phyloP scores from a whole-genome alignment of 768 basidiomycete species.

The Calocera viscosa region DNA sequence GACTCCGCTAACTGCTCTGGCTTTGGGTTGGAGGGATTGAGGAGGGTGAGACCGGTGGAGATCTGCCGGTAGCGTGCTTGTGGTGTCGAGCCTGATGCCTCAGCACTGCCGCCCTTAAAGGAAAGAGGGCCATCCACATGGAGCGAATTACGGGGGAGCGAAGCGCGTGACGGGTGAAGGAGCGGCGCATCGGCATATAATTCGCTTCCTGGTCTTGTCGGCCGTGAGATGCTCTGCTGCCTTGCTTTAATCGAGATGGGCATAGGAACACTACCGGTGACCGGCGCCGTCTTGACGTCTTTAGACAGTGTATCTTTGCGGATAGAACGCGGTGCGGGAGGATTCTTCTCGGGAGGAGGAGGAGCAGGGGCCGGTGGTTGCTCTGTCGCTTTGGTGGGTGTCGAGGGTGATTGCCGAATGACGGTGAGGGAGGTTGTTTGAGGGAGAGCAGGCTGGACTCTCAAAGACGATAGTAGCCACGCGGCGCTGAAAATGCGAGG shows the following conservation, averaged over 20 bases:
- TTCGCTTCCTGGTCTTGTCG: neutral
- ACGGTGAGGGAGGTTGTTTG: neutral
- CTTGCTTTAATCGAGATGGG: slow-evolving; percentile 1
- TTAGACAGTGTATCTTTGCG: neutral
- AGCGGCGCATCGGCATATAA: neutral
- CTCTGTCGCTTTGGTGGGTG: neutral
- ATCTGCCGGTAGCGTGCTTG: neutral
- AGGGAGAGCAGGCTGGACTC: neutral
- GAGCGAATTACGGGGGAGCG: neutral
- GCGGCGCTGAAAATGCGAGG: neutral
- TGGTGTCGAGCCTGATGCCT: neutral
- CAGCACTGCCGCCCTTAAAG: neutral
- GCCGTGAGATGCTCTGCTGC: slow-evolving; percentile 2
- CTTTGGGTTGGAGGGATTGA: slow-evolving; percentile 18
- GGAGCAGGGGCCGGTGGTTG: neutral
- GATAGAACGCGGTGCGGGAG: neutral
- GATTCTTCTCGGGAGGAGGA: neutral
- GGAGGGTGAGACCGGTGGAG: slow-evolving; percentile 7
- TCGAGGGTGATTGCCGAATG: neutral
- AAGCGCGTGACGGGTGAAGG: neutral
- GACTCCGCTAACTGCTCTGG: slow-evolving; percentile 11
- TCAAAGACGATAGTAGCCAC: neutral
- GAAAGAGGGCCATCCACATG: neutral
- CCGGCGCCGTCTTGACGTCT: neutral
- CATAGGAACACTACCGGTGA: neutral